Evolutionary conservation across 164 flowering plant genomes (phyloP), one percentile per base, ranked within the genome.

Genomic region (Brasenia schreberi): DNA sequence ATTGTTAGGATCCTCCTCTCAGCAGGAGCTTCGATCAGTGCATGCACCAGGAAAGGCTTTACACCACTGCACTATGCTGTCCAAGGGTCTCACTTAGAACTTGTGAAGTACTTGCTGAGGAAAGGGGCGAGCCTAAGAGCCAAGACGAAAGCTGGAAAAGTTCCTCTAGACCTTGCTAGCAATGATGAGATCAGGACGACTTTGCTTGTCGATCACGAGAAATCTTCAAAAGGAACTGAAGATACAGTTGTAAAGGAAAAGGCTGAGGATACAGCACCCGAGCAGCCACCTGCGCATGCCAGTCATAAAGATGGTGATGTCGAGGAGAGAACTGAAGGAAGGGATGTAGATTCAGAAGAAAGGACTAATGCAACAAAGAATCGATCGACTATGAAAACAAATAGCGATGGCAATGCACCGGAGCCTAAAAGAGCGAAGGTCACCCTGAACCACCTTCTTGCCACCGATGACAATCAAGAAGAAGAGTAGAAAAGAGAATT

Each of bases 1-100:
- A 82, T 85, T 39, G 87, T 89, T 18, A 77, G 81, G 42, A 66
- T 77, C 56, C 86, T 94, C 1, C 61, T 94, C 16, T 69, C 84
- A 42, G 76, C 83, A 10, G 96, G 99, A 39, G 88, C 74, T 42
- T 89, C 99, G 4, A 67, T 88, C 64, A 88, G 85, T 76, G 78
- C 97, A 52, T 66, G 66, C 67, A 94, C 78, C 63, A 84, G 97
- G 58, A 94, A 94, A 76, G 99, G 99, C 71, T 68, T 91, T 69
- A 94, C 87, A 23, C 86, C 97, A 18, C 84, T 94, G 42, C 99
- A 94, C 74, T 94, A 82, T 78, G 97, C 99, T 5, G 88, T 72
- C 68, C 97, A 91, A 75, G 96, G 97, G 18, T 85, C 95, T 7
- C 77, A 89, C 61, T 19, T 80, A 43, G 99, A 89, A 3, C 90